phyloP scores from a whole-genome alignment of 2,329 filamentous ascomycete species.

The Sarocladium kiliense region DNA sequence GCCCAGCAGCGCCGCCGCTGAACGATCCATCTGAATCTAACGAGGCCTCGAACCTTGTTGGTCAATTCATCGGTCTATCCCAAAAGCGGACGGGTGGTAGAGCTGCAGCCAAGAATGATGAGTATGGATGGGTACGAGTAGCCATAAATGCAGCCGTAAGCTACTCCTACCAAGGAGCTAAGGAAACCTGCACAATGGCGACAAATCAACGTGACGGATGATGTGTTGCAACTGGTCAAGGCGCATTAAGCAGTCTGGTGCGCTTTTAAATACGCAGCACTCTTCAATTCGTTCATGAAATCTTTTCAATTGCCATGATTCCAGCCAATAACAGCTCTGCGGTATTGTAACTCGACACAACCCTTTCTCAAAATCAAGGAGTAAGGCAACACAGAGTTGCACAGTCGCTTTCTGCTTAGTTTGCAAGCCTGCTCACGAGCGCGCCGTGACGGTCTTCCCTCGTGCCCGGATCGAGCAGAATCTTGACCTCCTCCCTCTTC shows the following conservation, averaged over 20 bases:
- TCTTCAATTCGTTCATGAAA: too few species aligned
- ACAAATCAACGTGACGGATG: not conserved
- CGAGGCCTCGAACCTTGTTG: not conserved
- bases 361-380: too few species aligned
- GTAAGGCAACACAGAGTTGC: too few species aligned
- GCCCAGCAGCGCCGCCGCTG: not conserved
- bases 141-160: not conserved
- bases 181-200: not conserved
- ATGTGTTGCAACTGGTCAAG: not conserved
- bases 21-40: not conserved
- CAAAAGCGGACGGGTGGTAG: not conserved
- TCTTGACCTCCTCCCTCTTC: slow-evolving; percentile 17
- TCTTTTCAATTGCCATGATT: too few species aligned
- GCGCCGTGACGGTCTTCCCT: slow-evolving; percentile 1
- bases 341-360: too few species aligned
- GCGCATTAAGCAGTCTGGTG: not conserved
- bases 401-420: too few species aligned
- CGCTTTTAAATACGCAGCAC: not conserved
- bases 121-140: not conserved
- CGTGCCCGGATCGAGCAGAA: slow-evolving; percentile 8
- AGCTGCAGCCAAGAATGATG: not conserved
- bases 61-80: not conserved
- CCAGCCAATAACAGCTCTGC: too few species aligned
- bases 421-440: not conserved
- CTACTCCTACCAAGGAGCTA: not conserved